phyloP scores from a whole-genome alignment of 306 rosid species.

The Cucurbita argyrosperma region DNA sequence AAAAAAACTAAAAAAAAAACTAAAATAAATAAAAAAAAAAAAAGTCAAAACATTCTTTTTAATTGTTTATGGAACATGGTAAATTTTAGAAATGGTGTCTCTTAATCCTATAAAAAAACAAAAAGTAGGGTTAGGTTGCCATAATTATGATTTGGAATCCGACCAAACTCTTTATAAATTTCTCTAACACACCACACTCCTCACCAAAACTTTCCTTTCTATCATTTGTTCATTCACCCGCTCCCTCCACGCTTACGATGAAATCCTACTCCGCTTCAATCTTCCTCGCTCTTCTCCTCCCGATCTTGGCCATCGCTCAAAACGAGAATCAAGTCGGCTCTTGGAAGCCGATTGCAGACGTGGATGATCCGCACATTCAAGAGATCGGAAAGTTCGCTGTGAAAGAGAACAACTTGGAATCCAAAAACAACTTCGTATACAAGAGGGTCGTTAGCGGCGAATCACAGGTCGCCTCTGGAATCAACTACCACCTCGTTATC shows the following conservation, averaged over 20 bases:
- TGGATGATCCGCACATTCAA: neutral
- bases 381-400: neutral
- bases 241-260: neutral
- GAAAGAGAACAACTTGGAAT: neutral
- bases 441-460: neutral
- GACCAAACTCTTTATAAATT: neutral
- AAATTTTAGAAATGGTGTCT: no score
- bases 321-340: neutral
- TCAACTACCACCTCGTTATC: neutral
- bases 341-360: neutral
- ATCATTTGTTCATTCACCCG: neutral
- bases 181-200: neutral
- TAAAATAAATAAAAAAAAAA: no score
- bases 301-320: neutral
- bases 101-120: no score
- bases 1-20: no score
- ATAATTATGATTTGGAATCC: no score
- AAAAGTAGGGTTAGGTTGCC: no score
- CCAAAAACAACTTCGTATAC: neutral
- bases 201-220: neutral
- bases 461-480: neutral
- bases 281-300: neutral
- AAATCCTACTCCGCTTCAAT: neutral
- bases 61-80: no score
- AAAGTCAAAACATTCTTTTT: no score